Evolutionary conservation across 176 grass and related monocot species (phyloP).

Genomic region (Avena eriantha): DNA sequence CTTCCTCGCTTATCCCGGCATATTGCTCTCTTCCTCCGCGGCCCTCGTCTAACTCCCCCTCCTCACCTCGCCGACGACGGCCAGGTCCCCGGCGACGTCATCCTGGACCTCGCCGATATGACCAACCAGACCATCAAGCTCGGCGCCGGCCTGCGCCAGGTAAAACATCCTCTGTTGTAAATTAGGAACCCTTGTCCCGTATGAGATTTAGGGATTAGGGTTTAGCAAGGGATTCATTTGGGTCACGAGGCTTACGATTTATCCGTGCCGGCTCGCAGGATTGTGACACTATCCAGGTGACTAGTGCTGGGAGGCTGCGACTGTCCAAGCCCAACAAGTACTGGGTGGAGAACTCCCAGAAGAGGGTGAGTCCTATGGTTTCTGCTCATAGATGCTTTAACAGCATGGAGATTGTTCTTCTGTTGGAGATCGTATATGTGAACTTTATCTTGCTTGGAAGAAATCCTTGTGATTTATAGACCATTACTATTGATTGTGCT

Average conservation of each 20-base stretch:
- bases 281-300: conserved; percentile 71
- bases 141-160: conserved; percentile 76
- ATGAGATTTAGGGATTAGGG: conserved; percentile 36
- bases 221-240: conserved; percentile 34
- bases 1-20: not conserved
- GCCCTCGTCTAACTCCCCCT: not conserved
- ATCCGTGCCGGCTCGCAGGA: conserved; percentile 51
- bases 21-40: not conserved
- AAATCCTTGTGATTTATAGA: not conserved
- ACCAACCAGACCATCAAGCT: conserved; percentile 87
- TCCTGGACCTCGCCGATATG: conserved; percentile 82
- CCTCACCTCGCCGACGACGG: conserved; percentile 30
- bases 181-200: not conserved
- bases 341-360: conserved; percentile 92
- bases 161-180: conserved; percentile 34
- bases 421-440: not conserved
- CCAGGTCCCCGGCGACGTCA: conserved; percentile 78
- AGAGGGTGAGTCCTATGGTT: conserved; percentile 64
- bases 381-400: not conserved
- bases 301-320: conserved; percentile 67
- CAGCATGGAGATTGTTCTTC: not conserved
- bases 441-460: not conserved
- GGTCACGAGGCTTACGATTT: not conserved
- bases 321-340: conserved; percentile 94
- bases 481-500: conserved; percentile 6